phyloP scores from a whole-genome alignment of 108 stramenopile species.

The Cyclotella cryptica region DNA sequence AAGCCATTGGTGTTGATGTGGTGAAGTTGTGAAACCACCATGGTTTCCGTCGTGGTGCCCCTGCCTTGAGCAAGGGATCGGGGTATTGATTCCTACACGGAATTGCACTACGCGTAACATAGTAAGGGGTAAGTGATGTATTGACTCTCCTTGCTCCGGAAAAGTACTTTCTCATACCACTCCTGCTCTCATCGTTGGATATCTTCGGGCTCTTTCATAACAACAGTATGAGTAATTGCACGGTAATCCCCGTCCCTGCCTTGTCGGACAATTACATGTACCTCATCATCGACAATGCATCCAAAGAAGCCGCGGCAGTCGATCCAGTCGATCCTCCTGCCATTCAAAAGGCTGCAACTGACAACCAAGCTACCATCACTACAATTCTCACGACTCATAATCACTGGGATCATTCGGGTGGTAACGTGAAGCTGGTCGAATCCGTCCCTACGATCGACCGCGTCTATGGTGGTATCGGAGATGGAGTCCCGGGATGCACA shows the following conservation, averaged over 20 bases:
- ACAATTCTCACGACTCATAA: conserved; percentile 75
- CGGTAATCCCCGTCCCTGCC: conserved; percentile 50
- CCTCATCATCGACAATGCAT: conserved; percentile 54
- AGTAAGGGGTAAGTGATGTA: too few species aligned
- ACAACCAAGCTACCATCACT: conserved; percentile 51
- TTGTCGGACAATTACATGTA: conserved; percentile 63
- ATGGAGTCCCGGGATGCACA: conserved; percentile 35
- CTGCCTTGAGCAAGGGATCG: too few species aligned
- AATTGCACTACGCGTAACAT: too few species aligned
- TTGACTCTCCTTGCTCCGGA: too few species aligned
- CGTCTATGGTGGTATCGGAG: conserved; percentile 41
- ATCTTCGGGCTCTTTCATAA: background rate
- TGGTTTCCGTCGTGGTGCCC: too few species aligned
- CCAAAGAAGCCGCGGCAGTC: conserved; percentile 55
- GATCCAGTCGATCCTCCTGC: conserved; percentile 69
- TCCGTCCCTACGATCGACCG: conserved; percentile 24
- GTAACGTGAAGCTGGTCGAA: conserved; percentile 60
- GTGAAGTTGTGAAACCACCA: too few species aligned
- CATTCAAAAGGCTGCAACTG: conserved; percentile 56
- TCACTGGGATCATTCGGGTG: conserved; percentile 83
- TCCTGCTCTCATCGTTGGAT: too few species aligned
- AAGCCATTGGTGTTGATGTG: too few species aligned
- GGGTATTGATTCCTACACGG: too few species aligned
- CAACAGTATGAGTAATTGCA: conserved; percentile 23
- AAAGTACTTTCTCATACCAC: too few species aligned